Base-by-base conservation (phyloP, 352 stramenopile genomes). In the Pythium angustatum region DNA sequence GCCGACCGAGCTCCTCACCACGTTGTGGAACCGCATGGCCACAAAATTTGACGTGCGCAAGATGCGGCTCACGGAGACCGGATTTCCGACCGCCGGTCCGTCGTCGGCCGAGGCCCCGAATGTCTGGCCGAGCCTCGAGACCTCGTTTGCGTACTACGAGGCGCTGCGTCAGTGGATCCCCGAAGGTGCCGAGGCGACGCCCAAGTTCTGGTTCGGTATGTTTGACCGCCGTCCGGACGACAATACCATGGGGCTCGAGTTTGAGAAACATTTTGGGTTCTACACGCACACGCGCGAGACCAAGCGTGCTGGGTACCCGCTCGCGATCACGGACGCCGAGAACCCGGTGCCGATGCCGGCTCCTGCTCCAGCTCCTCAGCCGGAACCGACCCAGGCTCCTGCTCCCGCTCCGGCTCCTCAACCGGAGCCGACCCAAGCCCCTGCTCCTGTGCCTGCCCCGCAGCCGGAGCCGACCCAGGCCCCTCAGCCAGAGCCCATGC, bases 1-100 rank as follows among this genome's bases (percentile, higher is more conserved):
- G 17, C 76, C 76, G 11, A 60, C 63, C 14, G 77, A 69, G 12
- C 64, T 86, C 45, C 54, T 85, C 26, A 57, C 87, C 31, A 54
- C 66, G 14, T 59, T 76, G 19, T 90, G 76, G 77, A 62, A 77
- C 38, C 55, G 72, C 12, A 80, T 85, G 66, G 65, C 66, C 10
- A 34, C 65, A 38, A 78, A 76, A 43, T 84, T 75, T 34, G 58
- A 64, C 2, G 61, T 76, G 12, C 51, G 45, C 33, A 73, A 82
- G 64, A 73, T 88, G 57, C 66, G 77, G 15, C 58, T 82, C 21
- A 87, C 75, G 14, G 81, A 90, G 69, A 88, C 78, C 11, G 81
- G 81, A 15, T 90, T 81, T 64, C 70, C 81, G 10, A 83, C 75
- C 7, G 71, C 66, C 0, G 77, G 81, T 17, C 60, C 63, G 9